Percentiles rank a stretch among this genome's conserved stretches.
Evolutionary conservation across 306 rosid species (phyloP).

Genomic region (Coriaria nepalensis): DNA sequence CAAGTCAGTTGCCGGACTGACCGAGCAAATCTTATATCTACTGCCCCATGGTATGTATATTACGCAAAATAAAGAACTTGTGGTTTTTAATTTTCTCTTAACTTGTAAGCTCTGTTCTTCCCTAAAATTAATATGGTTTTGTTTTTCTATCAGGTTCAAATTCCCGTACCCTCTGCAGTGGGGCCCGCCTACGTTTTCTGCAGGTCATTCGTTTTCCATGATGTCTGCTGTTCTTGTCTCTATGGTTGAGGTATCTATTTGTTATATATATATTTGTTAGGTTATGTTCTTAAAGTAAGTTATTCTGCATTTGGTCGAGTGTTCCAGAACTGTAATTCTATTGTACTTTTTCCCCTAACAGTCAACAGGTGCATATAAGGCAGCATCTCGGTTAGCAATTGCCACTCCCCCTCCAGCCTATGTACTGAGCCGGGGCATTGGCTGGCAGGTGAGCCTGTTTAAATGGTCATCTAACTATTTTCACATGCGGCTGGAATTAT

Average conservation of each 20-base stretch:
- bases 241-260: slow-evolving; percentile 79
- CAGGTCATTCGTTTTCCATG: slow-evolving; percentile 90
- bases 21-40: slow-evolving; percentile 66
- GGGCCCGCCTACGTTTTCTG: slow-evolving; percentile 99
- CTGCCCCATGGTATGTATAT: slow-evolving; percentile 71
- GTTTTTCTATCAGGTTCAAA: slow-evolving; percentile 51
- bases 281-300: slow-evolving; percentile 1
- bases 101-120: neutral
- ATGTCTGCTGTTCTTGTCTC: slow-evolving; percentile 94
- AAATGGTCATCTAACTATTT: no score
- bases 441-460: slow-evolving; percentile 73
- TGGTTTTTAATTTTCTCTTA: slow-evolving; percentile 1
- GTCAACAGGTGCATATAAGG: slow-evolving; percentile 92
- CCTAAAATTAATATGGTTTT: slow-evolving; percentile 11
- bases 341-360: slow-evolving; percentile 18
- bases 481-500: no score
- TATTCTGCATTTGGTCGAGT: neutral
- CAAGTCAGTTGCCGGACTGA: slow-evolving; percentile 80
- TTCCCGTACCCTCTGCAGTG: slow-evolving; percentile 94
- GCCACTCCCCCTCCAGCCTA: slow-evolving; percentile 99
- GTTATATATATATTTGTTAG: no score
- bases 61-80: neutral
- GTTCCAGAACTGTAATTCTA: neutral
- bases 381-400: slow-evolving; percentile 84
- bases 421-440: slow-evolving; percentile 95